A percentile compares a stretch with the other conserved stretches of the same genome.
These are phyloP conservation scores for Aspergillus sclerotiicarbonarius DNA, from an alignment of 495 filamentous ascomycete species.

Conservation along the genomic window DNA sequence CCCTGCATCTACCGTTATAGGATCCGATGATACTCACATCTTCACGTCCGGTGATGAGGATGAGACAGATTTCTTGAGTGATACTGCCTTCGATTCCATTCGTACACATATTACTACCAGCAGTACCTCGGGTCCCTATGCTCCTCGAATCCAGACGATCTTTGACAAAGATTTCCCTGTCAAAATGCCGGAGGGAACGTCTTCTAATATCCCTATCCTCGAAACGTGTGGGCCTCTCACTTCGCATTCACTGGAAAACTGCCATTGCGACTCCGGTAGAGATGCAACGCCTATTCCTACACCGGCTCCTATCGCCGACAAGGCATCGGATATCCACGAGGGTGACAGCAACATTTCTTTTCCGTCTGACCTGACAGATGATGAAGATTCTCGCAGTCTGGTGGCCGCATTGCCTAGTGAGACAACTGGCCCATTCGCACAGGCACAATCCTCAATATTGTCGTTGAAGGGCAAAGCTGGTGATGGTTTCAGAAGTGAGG, in stretches of 20 bases:
- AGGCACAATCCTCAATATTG: neutral
- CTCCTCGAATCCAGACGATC: conserved; percentile 74
- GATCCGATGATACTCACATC: conserved; percentile 79
- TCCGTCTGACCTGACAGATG: conserved; percentile 26
- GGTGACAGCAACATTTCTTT: conserved; percentile 24
- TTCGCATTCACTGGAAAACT: conserved; percentile 25
- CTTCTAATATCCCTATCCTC: conserved; percentile 55
- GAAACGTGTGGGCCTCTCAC: conserved; percentile 44
- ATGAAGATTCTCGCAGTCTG: conserved; percentile 33
- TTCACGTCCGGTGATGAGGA: conserved; percentile 79
- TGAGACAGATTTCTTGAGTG: conserved; percentile 81
- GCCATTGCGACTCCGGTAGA: conserved; percentile 9
- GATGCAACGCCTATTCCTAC: conserved; percentile 1
- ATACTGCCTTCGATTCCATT: conserved; percentile 88
- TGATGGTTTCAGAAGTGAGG: neutral
- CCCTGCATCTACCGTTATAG: conserved; percentile 74
- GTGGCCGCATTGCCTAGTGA: conserved; percentile 35
- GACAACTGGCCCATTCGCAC: conserved; percentile 9
- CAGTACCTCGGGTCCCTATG: conserved; percentile 47
- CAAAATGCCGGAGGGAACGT: conserved; percentile 53
- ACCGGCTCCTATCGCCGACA: conserved; percentile 34
- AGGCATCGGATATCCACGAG: conserved; percentile 7
- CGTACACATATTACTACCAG: conserved; percentile 73
- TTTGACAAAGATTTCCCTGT: conserved; percentile 78
- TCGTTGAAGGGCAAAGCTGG: neutral